Evolutionary conservation across 108 stramenopile genomes (phyloP).

Genomic region (Mediolabrus comicus): DNA sequence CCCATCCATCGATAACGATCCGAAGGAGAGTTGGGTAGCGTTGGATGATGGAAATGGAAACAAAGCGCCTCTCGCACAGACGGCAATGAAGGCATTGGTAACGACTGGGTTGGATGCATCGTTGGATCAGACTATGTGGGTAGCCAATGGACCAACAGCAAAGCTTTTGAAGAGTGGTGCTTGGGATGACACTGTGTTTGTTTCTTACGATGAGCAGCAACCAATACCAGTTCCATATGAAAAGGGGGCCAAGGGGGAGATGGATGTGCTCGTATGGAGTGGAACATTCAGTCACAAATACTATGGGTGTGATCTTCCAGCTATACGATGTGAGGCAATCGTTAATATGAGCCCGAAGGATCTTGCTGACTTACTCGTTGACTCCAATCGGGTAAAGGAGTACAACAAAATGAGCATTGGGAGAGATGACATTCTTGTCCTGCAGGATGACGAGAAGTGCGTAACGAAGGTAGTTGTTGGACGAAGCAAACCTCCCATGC

Average conservation of each 20-base stretch:
- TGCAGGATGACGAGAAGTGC: constrained; percentile 51
- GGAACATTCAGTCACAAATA: constrained; percentile 59
- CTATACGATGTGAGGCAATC: constrained; percentile 68
- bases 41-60: constrained; percentile 57
- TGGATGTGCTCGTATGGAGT: constrained; percentile 62
- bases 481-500: constrained; percentile 65
- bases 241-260: constrained; percentile 36
- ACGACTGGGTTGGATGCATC: constrained; percentile 46
- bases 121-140: constrained; percentile 60
- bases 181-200: constrained; percentile 28
- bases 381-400: constrained; percentile 74
- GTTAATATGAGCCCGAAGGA: constrained; percentile 59
- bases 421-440: constrained; percentile 56
- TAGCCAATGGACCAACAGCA: constrained; percentile 41
- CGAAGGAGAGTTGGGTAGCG: constrained; percentile 71
- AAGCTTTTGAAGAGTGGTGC: constrained; percentile 35
- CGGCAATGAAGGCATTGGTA: constrained; percentile 56
- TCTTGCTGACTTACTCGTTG: constrained; percentile 64
- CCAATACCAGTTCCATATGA: constrained; percentile 19
- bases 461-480: constrained; percentile 67
- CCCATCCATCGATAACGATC: constrained; percentile 56
- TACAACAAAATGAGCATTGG: constrained; percentile 89
- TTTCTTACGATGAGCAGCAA: constrained; percentile 6
- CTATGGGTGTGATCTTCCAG: constrained; percentile 76
- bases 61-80: constrained; percentile 65